Evolutionary conservation across 768 basidiomycete genomes (phyloP).

Genomic region (Cystofilobasidium capitatum): DNA sequence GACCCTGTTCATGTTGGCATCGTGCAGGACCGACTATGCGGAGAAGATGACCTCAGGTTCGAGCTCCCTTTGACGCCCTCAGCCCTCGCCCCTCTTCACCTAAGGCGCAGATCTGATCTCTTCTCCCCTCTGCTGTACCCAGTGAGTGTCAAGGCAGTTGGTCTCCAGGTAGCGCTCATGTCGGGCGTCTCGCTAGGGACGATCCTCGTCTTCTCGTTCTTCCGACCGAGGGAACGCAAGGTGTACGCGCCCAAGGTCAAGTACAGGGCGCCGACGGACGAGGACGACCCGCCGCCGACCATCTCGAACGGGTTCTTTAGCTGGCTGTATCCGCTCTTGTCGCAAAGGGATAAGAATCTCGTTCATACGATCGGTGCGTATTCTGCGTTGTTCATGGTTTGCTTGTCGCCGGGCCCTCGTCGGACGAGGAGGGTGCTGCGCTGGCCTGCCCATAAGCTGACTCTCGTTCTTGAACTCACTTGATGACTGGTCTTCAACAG

Average conservation of each 20-base stretch:
- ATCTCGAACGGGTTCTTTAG: slow-evolving; percentile 75
- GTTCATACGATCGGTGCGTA: slow-evolving; percentile 44
- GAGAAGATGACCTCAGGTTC: no score
- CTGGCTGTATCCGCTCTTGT: slow-evolving; percentile 78
- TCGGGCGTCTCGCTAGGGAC: slow-evolving; percentile 39
- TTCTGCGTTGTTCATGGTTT: no score
- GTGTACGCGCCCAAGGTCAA: slow-evolving; percentile 57
- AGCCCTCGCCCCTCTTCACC: not conserved
- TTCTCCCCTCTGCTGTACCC: not conserved
- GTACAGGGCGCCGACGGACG: slow-evolving; percentile 10
- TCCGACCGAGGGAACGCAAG: slow-evolving; percentile 77
- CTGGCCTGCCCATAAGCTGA: no score
- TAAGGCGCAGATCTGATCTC: no score
- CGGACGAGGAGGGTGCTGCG: slow-evolving; percentile 29
- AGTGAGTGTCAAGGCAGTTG: slow-evolving; percentile 20
- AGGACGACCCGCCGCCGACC: slow-evolving; percentile 55
- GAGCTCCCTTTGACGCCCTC: not conserved
- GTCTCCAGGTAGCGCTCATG: slow-evolving; percentile 39
- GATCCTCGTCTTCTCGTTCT: slow-evolving; percentile 56
- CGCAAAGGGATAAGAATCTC: slow-evolving; percentile 78
- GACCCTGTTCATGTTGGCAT: no score
- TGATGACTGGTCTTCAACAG: slow-evolving; percentile 47
- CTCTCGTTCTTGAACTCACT: no score
- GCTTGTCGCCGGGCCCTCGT: slow-evolving; percentile 23
- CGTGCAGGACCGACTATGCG: no score